A percentile compares a stretch with the other conserved stretches of the same genome.
These are phyloP conservation scores for Aspergillus steynii DNA, from an alignment of 495 filamentous ascomycete genomes.

Conservation along the genomic window DNA sequence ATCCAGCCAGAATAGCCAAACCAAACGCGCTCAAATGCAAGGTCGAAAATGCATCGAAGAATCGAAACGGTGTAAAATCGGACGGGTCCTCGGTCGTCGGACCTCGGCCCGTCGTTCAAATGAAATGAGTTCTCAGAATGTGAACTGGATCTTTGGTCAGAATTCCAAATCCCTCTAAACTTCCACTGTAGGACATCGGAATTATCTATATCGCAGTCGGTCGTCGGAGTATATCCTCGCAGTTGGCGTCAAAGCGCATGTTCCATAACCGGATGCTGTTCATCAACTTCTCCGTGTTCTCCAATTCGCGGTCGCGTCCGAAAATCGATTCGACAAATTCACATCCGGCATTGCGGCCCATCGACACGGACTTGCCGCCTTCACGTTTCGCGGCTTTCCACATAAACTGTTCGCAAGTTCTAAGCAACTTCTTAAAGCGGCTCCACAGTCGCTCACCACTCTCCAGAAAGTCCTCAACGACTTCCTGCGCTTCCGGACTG, in stretches of 20 bases:
- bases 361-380: constrained; percentile 64
- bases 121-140: background rate
- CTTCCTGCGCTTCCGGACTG: constrained; percentile 68
- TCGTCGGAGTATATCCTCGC: constrained; percentile 79
- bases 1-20: constrained; percentile 16
- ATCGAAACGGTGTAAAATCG: constrained; percentile 5
- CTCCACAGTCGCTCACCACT: constrained; percentile 85
- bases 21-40: constrained; percentile 32
- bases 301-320: constrained; percentile 86
- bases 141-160: background rate
- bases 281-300: constrained; percentile 96
- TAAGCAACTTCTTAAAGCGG: constrained; percentile 84
- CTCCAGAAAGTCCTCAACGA: constrained; percentile 88
- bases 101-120: constrained; percentile 4
- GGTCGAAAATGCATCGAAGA: constrained; percentile 10
- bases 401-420: constrained; percentile 92
- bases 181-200: constrained; percentile 15
- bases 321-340: constrained; percentile 99
- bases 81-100: background rate
- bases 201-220: constrained; percentile 25
- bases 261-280: constrained; percentile 89
- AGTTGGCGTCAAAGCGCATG: constrained; percentile 94
- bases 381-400: constrained; percentile 71
- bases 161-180: constrained; percentile 7
- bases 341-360: constrained; percentile 89